phyloP scores from a whole-genome alignment of 2,329 filamentous ascomycete genomes.

The Kalmusia sp. region DNA sequence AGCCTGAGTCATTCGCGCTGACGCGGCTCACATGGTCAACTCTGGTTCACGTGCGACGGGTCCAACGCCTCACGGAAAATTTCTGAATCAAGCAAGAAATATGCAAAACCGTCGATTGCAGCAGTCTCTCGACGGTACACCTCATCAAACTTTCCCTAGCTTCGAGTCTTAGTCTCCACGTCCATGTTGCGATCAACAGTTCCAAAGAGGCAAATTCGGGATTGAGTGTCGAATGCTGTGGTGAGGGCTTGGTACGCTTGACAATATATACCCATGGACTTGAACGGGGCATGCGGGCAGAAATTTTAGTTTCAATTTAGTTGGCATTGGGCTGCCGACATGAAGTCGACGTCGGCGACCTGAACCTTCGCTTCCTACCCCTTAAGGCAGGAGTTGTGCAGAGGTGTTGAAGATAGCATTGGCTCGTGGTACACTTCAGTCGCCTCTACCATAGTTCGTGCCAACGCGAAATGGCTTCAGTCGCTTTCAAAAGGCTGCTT shows the following conservation, averaged over 20 bases:
- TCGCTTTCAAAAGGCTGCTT: not conserved
- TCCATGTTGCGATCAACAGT: no score
- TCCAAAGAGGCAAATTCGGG: not conserved
- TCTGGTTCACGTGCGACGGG: not conserved
- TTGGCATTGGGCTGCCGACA: no score
- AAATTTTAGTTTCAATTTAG: not conserved
- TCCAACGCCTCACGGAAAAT: not conserved
- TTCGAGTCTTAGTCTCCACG: no score
- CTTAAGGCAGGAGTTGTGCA: not conserved
- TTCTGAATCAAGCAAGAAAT: not conserved
- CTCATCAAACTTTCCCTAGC: no score
- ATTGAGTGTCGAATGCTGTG: not conserved
- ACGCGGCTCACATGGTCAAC: constrained; percentile 3
- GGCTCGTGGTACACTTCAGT: constrained; percentile 1
- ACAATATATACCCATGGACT: not conserved
- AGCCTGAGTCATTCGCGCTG: not conserved
- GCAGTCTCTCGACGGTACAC: constrained; percentile 1
- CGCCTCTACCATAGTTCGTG: not conserved
- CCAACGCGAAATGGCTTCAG: not conserved
- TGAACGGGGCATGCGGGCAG: not conserved
- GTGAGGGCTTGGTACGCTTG: not conserved
- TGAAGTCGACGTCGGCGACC: not conserved
- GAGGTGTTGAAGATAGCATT: not conserved
- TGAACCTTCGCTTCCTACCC: not conserved
- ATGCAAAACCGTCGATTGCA: constrained; percentile 1